A percentile compares a stretch with the other conserved stretches of the same genome.
Evolutionary conservation across 495 filamentous ascomycete genomes (phyloP).

Genomic region (Achaetomiella virescens): DNA sequence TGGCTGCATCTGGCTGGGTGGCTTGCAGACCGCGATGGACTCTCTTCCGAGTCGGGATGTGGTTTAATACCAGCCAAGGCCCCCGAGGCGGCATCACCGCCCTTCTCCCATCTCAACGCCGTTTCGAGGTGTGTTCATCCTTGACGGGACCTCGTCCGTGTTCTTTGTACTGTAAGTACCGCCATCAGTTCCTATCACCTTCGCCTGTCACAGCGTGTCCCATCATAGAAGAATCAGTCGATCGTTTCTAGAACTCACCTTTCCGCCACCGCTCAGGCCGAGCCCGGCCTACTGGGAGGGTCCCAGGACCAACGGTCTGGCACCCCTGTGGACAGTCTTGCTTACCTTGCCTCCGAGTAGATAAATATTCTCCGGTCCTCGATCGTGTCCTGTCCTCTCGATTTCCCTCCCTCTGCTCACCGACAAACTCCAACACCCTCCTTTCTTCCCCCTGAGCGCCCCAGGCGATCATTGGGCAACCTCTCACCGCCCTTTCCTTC

Average conservation of each 20-base stretch:
- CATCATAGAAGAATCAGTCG: neutral
- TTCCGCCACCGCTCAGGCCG: conserved; percentile 11
- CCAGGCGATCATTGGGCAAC: neutral
- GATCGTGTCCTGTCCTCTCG: neutral
- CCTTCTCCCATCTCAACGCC: neutral
- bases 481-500: neutral
- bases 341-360: neutral
- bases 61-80: neutral
- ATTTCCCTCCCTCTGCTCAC: neutral
- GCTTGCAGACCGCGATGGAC: neutral
- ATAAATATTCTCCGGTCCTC: neutral
- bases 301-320: neutral
- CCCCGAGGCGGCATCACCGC: neutral
- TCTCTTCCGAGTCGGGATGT: neutral
- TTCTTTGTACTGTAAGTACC: too few species aligned
- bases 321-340: neutral
- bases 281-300: neutral
- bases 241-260: conserved; percentile 9
- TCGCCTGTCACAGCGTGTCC: neutral
- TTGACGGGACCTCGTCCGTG: neutral
- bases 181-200: neutral
- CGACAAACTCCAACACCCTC: neutral
- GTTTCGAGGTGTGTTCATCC: neutral
- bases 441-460: neutral
- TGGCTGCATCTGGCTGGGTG: neutral